A percentile compares a stretch with the other conserved stretches of the same genome.
phyloP scores from a whole-genome alignment of 306 rosid genomes.

The Prunus campanulata region DNA sequence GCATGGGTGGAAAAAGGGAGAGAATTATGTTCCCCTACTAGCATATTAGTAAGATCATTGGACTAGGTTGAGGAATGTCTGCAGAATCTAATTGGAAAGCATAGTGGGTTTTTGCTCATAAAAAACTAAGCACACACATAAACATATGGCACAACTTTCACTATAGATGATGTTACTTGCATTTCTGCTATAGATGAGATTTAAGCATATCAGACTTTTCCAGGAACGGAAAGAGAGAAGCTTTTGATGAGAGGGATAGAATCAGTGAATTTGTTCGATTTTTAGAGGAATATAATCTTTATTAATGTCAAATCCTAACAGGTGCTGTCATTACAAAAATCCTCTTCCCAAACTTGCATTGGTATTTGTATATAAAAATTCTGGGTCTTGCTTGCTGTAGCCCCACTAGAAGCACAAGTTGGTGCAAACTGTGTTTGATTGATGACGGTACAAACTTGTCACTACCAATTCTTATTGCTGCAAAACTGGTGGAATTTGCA shows the following conservation, averaged over 20 bases:
- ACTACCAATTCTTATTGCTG: no score
- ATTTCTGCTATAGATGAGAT: background rate
- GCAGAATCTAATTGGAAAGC: background rate
- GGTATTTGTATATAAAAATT: constrained; percentile 13
- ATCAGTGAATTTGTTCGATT: constrained; percentile 50
- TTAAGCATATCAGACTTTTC: constrained; percentile 30
- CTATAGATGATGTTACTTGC: background rate
- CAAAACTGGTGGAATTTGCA: no score
- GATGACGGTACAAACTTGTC: no score
- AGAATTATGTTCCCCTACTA: no score
- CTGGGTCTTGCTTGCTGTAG: background rate
- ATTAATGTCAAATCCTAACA: constrained; percentile 30
- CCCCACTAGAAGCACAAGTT: no score
- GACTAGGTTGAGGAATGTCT: background rate
- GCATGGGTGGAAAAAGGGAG: background rate
- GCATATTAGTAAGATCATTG: background rate
- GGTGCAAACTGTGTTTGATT: no score
- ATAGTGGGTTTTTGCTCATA: background rate
- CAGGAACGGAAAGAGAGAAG: constrained; percentile 24
- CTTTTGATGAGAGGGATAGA: constrained; percentile 28
- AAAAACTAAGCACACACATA: background rate
- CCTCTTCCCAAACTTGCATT: constrained; percentile 24
- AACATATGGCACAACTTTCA: background rate
- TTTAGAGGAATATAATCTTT: constrained; percentile 42
- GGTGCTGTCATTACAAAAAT: constrained; percentile 39